Conservation (phyloP, 257 asterid species). For the Salvia rosmarinus region DNA sequence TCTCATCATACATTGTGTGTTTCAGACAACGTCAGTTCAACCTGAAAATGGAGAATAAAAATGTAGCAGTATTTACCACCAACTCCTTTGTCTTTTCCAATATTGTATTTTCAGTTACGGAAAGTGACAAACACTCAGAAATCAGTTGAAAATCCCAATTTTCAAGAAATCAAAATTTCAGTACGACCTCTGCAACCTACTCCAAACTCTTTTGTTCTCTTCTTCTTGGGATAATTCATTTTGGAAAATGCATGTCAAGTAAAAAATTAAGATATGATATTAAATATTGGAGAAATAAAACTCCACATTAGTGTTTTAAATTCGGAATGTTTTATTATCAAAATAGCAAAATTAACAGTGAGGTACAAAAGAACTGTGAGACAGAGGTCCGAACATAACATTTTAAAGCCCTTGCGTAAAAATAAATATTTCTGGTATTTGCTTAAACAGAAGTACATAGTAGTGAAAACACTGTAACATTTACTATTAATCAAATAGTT, state of each 20-base stretch:
- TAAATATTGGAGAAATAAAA: too few relatives aligned
- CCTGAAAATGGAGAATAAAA: background rate
- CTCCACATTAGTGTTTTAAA: too few relatives aligned
- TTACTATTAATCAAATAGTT: background rate
- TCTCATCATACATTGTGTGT: too few relatives aligned
- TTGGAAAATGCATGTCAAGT: background rate
- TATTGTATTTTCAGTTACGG: constrained; percentile 12
- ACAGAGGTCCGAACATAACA: too few relatives aligned
- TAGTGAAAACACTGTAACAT: background rate
- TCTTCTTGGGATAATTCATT: background rate
- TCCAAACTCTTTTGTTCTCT: background rate
- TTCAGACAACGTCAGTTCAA: background rate
- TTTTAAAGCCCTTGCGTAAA: too few relatives aligned
- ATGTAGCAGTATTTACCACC: background rate
- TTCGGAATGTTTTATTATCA: too few relatives aligned
- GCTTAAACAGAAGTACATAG: background rate
- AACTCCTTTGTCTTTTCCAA: background rate
- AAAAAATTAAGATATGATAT: too few relatives aligned
- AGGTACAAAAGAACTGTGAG: too few relatives aligned
- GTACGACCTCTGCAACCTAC: background rate
- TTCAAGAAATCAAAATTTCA: constrained; percentile 22
- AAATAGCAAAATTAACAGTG: too few relatives aligned
- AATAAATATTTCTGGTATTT: too few relatives aligned
- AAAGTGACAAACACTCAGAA: constrained; percentile 4
- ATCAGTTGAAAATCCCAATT: constrained; percentile 14